Evolutionary conservation across 805 yeast genomes (phyloP).

Genomic region (Wickerhamiella alocasiicola): DNA sequence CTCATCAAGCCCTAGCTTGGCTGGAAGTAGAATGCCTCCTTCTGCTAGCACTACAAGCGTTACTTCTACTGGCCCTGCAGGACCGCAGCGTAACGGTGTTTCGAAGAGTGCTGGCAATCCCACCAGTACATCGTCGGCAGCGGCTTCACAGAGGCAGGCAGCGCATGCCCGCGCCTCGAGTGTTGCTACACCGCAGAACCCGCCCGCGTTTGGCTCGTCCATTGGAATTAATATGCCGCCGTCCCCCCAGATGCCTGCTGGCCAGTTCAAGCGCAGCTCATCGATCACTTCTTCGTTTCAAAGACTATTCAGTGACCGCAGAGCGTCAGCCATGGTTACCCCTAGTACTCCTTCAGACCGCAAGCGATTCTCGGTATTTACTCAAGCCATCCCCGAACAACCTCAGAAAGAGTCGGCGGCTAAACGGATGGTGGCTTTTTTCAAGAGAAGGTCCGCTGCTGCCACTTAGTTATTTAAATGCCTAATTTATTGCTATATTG

Average conservation of each 20-base stretch:
- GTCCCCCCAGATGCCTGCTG: constrained; percentile 4
- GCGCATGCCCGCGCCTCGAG: no score
- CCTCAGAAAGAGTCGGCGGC: constrained; percentile 22
- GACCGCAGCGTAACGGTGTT: no score
- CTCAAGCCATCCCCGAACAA: constrained; percentile 12
- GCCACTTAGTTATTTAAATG: constrained; percentile 13
- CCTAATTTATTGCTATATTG: constrained; percentile 15
- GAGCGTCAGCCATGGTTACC: constrained; percentile 3
- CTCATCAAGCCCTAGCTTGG: neutral
- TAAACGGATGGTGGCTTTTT: constrained; percentile 28
- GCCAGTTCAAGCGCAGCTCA: constrained; percentile 9
- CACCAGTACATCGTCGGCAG: neutral
- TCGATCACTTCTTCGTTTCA: constrained; percentile 7
- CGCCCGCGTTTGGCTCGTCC: no score
- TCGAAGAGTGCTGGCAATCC: no score
- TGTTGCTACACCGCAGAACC: no score
- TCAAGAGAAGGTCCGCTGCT: constrained; percentile 28
- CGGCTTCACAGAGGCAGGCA: neutral
- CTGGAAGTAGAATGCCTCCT: neutral
- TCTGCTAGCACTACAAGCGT: neutral
- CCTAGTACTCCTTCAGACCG: neutral
- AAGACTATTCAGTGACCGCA: constrained; percentile 1
- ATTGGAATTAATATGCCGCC: constrained; percentile 2
- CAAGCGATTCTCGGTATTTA: constrained; percentile 5
- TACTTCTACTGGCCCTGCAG: no score